Evolutionary conservation across 345 rosid species (phyloP).

Genomic region (Lagerstroemia speciosa): DNA sequence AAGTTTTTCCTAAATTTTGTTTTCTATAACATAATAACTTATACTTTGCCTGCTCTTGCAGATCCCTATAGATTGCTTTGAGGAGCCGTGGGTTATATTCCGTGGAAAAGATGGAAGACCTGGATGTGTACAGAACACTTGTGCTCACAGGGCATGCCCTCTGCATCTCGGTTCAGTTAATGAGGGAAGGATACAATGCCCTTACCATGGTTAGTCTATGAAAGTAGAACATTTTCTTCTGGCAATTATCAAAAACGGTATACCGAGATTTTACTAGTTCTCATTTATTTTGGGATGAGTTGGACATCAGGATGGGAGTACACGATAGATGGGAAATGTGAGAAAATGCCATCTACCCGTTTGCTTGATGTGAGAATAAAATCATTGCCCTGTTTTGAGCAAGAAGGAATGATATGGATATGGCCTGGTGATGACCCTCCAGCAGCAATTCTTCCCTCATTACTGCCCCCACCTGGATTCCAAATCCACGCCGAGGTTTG

Average conservation of each 20-base stretch:
- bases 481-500: slow-evolving; percentile 89
- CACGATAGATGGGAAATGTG: slow-evolving; percentile 85
- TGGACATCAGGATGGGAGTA: slow-evolving; percentile 80
- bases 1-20: neutral
- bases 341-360: slow-evolving; percentile 91
- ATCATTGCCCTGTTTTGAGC: slow-evolving; percentile 80
- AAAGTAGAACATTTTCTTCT: neutral
- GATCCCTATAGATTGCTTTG: slow-evolving; percentile 93
- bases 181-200: slow-evolving; percentile 90
- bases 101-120: slow-evolving; percentile 90
- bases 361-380: slow-evolving; percentile 58
- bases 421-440: slow-evolving; percentile 96
- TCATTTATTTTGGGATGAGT: slow-evolving; percentile 12
- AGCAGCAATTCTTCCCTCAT: slow-evolving; percentile 56
- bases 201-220: slow-evolving; percentile 82
- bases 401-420: slow-evolving; percentile 96
- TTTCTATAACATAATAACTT: neutral
- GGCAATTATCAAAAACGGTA: neutral
- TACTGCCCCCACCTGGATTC: slow-evolving; percentile 85
- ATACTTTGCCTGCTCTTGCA: slow-evolving; percentile 17
- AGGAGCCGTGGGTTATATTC: slow-evolving; percentile 91
- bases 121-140: slow-evolving; percentile 85
- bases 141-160: slow-evolving; percentile 98
- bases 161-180: slow-evolving; percentile 92
- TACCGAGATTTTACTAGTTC: neutral